Conservation (phyloP, 768 basidiomycete species). For the Porphyrellus cyaneotinctus region DNA sequence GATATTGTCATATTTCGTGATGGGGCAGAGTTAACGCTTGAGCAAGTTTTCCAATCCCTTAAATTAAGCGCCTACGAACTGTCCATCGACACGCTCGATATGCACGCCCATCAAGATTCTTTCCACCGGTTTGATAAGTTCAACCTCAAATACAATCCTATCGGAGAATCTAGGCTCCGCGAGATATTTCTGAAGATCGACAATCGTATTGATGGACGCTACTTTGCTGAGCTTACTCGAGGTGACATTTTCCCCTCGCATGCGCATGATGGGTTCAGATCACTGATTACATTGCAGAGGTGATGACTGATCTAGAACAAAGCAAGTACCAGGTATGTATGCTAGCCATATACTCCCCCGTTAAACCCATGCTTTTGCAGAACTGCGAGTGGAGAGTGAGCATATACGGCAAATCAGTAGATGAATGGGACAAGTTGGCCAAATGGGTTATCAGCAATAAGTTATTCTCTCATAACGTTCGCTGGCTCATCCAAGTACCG, state of each 20-base stretch:
- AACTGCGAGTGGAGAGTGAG: constrained; percentile 98
- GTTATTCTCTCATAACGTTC: constrained; percentile 92
- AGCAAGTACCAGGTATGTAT: constrained; percentile 89
- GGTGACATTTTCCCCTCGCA: constrained; percentile 43
- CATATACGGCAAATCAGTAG: constrained; percentile 77
- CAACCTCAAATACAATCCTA: constrained; percentile 95
- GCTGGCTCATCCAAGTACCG: constrained; percentile 96
- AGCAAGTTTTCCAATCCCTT: constrained; percentile 94
- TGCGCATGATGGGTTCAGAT: neutral
- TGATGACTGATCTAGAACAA: constrained; percentile 97
- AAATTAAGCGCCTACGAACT: constrained; percentile 95
- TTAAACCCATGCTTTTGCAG: constrained; percentile 33
- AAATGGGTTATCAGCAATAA: constrained; percentile 96
- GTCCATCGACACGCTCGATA: constrained; percentile 97
- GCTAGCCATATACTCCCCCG: neutral
- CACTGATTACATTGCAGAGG: constrained; percentile 49
- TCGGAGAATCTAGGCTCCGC: constrained; percentile 88
- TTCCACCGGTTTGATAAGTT: constrained; percentile 99
- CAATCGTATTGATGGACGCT: constrained; percentile 87
- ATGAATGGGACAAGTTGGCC: constrained; percentile 98
- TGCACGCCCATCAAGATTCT: constrained; percentile 97
- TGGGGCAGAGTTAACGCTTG: constrained; percentile 78
- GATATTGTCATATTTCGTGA: constrained; percentile 97
- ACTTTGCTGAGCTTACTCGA: constrained; percentile 91
- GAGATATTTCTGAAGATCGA: constrained; percentile 99